phyloP scores from a whole-genome alignment of 805 yeast genomes.

The Kazachstania kunashirensis region DNA sequence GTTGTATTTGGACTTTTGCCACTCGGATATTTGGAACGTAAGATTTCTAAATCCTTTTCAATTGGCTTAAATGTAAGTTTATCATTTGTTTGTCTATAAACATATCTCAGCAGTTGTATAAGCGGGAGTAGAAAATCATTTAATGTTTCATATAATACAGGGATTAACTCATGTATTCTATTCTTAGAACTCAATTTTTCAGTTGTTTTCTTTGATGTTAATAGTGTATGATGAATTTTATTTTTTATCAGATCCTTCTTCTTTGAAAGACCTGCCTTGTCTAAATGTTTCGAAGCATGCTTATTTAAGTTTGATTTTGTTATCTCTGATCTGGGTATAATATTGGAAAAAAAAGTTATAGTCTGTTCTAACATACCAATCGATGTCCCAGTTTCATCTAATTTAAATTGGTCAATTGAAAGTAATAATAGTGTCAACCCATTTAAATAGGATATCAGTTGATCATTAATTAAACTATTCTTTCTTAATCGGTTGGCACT shows the following conservation, averaged over 20 bases:
- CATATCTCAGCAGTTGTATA: conserved; percentile 18
- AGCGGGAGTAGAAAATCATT: conserved; percentile 25
- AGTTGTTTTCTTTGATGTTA: conserved; percentile 1
- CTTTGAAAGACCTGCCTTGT: conserved; percentile 4
- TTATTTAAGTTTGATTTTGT: conserved; percentile 9
- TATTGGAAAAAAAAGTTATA: conserved; percentile 10
- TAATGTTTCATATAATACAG: conserved; percentile 19
- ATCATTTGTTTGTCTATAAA: conserved; percentile 25
- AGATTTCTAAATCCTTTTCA: conserved; percentile 8
- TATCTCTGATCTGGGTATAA: conserved; percentile 13
- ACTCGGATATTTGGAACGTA: conserved; percentile 17
- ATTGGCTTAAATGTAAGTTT: conserved; percentile 20
- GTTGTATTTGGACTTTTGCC: conserved; percentile 21
- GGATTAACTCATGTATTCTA: conserved; percentile 8
- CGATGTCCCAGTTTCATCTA: conserved; percentile 21
- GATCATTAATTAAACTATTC: conserved; percentile 7
- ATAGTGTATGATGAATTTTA: conserved; percentile 4
- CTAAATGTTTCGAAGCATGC: neutral
- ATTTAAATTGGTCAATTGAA: conserved; percentile 23
- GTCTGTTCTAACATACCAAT: conserved; percentile 24
- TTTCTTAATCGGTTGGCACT: conserved; percentile 7
- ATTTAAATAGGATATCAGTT: conserved; percentile 14
- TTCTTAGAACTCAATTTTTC: neutral
- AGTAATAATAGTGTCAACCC: conserved; percentile 18
- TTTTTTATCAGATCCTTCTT: conserved; percentile 5